Conservation (phyloP, 2,329 filamentous ascomycete genomes). For the Aspergillus brasiliensis region DNA sequence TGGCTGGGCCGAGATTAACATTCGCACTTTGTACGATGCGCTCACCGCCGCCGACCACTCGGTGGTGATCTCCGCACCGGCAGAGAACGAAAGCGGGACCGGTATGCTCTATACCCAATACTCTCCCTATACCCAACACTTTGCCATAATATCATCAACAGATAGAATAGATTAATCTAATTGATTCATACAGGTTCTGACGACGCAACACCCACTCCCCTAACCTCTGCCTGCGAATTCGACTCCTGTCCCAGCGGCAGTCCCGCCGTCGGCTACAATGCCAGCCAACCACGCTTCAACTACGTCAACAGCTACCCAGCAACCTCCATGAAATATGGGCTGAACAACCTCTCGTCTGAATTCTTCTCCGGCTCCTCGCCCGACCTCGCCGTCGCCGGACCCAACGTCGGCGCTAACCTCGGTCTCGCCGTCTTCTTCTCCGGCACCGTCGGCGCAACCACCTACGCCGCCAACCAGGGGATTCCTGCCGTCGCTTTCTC, state of each 20-base stretch:
- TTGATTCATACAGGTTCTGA: constrained; percentile 51
- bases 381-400: constrained; percentile 67
- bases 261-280: constrained; percentile 60
- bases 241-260: constrained; percentile 61
- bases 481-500: constrained; percentile 72
- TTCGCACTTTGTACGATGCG: constrained; percentile 61
- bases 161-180: not conserved
- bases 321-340: constrained; percentile 65
- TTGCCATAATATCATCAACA: constrained; percentile 5
- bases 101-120: constrained; percentile 44
- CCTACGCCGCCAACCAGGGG: constrained; percentile 56
- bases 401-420: constrained; percentile 63
- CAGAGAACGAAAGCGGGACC: constrained; percentile 65
- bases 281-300: constrained; percentile 61
- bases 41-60: constrained; percentile 60
- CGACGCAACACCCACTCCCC: constrained; percentile 51
- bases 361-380: constrained; percentile 56
- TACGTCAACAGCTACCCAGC: constrained; percentile 73
- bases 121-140: not conserved
- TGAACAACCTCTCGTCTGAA: constrained; percentile 57
- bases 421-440: constrained; percentile 61
- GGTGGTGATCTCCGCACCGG: constrained; percentile 66
- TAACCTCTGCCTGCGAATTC: constrained; percentile 60
- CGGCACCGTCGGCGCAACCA: constrained; percentile 68
- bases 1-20: constrained; percentile 71